phyloP scores from a whole-genome alignment of 2,329 filamentous ascomycete genomes.

The Cladosporium oxysporum region DNA sequence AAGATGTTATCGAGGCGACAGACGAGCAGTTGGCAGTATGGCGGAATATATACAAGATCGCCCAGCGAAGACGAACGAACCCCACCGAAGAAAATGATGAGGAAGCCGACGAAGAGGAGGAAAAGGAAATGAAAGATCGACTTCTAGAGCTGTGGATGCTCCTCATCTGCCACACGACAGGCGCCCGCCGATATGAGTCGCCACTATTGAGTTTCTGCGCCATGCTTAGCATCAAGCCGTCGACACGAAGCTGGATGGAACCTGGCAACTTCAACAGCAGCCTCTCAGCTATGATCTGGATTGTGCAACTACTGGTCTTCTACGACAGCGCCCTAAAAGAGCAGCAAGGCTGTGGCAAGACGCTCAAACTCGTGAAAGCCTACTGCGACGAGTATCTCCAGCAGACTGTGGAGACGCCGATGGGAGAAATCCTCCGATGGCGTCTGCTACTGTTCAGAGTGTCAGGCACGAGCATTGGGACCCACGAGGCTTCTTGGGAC shows the following conservation, averaged over 20 bases:
- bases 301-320: conserved; percentile 21
- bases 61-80: neutral
- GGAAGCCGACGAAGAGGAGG: neutral
- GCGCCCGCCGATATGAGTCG: no score
- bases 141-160: conserved; percentile 10
- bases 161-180: no score
- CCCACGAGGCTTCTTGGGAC: no score
- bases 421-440: conserved; percentile 22
- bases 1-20: conserved; percentile 9
- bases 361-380: conserved; percentile 15
- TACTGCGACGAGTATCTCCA: conserved; percentile 17
- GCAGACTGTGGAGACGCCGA: conserved; percentile 22
- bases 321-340: conserved; percentile 21
- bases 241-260: conserved; percentile 22
- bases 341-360: conserved; percentile 15
- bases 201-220: no score
- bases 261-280: conserved; percentile 23
- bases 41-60: neutral
- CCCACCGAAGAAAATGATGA: neutral
- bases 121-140: neutral
- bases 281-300: conserved; percentile 21
- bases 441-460: conserved; percentile 21
- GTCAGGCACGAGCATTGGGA: conserved; percentile 20
- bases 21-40: conserved; percentile 13
- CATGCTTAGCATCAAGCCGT: no score